Conservation (phyloP, 2,329 filamentous ascomycete genomes). For the Dothideomycetes sp. region DNA sequence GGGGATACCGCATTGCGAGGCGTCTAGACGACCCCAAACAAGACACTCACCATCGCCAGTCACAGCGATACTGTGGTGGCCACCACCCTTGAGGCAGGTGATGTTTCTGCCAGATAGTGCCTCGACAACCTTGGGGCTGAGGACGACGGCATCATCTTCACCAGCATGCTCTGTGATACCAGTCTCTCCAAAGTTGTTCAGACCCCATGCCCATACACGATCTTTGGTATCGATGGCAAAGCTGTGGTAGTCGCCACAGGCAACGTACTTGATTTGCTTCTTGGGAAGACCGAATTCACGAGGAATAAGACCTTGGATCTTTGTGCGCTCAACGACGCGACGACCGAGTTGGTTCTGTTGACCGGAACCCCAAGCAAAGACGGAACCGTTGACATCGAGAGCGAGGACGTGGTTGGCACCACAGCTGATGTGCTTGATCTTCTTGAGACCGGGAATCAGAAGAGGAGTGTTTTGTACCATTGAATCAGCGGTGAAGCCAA, state of each 20-base stretch:
- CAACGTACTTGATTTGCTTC: constrained; percentile 51
- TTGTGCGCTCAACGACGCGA: constrained; percentile 51
- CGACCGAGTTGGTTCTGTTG: constrained; percentile 64
- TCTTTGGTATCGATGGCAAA: constrained; percentile 64
- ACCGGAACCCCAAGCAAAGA: constrained; percentile 63
- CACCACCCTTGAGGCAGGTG: constrained; percentile 58
- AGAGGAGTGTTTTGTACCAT: constrained; percentile 44
- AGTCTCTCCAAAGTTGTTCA: constrained; percentile 81
- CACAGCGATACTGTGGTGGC: constrained; percentile 62
- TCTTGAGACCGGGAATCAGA: constrained; percentile 54
- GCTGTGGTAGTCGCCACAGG: constrained; percentile 70
- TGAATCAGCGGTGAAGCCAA: constrained; percentile 51
- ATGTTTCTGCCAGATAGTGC: constrained; percentile 57
- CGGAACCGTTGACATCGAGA: constrained; percentile 54
- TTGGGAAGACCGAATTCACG: constrained; percentile 49
- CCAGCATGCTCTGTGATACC: constrained; percentile 56
- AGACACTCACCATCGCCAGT: constrained; percentile 47
- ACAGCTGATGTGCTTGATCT: constrained; percentile 54
- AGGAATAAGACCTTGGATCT: constrained; percentile 46
- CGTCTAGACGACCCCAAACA: constrained; percentile 53
- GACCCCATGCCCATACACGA: constrained; percentile 70
- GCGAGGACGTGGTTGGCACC: constrained; percentile 66
- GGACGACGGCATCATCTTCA: constrained; percentile 60
- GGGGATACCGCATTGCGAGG: constrained; percentile 42
- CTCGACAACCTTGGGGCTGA: constrained; percentile 60